A percentile compares a stretch with the other conserved stretches of the same genome.
Conservation (phyloP, 805 yeast genomes). For the Cyberlindnera suaveolens region DNA sequence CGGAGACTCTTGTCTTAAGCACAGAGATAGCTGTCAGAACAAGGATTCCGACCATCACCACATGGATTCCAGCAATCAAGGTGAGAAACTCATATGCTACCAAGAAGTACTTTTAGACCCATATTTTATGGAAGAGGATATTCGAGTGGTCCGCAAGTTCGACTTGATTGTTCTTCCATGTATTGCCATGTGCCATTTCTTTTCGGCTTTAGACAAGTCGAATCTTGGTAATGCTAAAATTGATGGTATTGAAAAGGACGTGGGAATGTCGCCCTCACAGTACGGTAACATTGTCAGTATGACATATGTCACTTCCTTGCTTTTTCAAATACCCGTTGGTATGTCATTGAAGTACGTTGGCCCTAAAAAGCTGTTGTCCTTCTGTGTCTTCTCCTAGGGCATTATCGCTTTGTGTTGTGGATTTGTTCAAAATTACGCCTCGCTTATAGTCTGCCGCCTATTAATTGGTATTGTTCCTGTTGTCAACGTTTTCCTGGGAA, state of each 20-base stretch:
- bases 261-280: slow-evolving; percentile 32
- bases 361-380: slow-evolving; percentile 27
- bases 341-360: slow-evolving; percentile 31
- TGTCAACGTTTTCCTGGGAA: slow-evolving; percentile 39
- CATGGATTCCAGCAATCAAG: no score
- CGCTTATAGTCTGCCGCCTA: slow-evolving; percentile 40
- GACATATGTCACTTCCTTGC: slow-evolving; percentile 38
- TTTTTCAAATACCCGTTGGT: slow-evolving; percentile 34
- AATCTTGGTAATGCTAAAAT: slow-evolving; percentile 55
- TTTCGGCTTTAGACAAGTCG: slow-evolving; percentile 46
- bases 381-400: slow-evolving; percentile 33
- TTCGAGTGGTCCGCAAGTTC: slow-evolving; percentile 30
- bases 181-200: slow-evolving; percentile 35
- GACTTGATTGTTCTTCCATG: slow-evolving; percentile 39
- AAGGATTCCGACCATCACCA: no score
- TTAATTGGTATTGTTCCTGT: slow-evolving; percentile 48
- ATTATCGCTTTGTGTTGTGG: slow-evolving; percentile 35
- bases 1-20: no score
- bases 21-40: no score
- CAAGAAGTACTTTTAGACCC: no score
- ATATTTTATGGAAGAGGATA: no score
- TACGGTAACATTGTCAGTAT: slow-evolving; percentile 40
- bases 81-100: no score
- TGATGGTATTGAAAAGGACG: slow-evolving; percentile 41
- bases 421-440: slow-evolving; percentile 35